These are phyloP conservation scores for Trichosanthes cucumerina DNA, from an alignment of 306 rosid genomes.

Conservation along the genomic window DNA sequence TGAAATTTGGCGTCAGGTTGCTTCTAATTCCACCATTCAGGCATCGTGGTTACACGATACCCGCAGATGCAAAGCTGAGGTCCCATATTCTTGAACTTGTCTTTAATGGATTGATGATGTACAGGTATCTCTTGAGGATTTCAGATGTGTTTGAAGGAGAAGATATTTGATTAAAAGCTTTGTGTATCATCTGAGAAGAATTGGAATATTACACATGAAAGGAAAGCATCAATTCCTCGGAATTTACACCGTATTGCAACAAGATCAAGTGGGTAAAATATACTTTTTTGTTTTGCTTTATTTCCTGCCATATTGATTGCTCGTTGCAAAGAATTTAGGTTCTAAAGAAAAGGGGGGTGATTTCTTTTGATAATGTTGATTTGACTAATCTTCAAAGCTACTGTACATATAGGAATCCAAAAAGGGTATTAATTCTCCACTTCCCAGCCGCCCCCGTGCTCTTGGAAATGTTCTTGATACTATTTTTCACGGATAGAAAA, in stretches of 20 bases:
- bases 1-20: neutral
- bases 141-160: neutral
- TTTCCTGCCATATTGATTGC: neutral
- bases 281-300: neutral
- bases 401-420: neutral
- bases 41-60: neutral
- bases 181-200: neutral
- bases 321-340: neutral
- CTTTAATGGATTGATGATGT: neutral
- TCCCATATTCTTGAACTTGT: neutral
- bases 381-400: neutral
- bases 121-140: neutral
- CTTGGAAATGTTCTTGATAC: neutral
- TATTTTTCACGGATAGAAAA: neutral
- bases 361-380: neutral
- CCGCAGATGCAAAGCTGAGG: neutral
- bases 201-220: neutral
- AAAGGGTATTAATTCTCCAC: neutral
- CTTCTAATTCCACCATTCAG: neutral
- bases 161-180: neutral
- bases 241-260: neutral
- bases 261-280: constrained; percentile 4
- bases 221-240: neutral
- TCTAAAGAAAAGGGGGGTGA: neutral
- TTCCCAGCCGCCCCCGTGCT: neutral